A percentile compares a stretch with the other conserved stretches of the same genome.
Conservation (phyloP, 1,284 basidiomycete species). For the Naganishia cerealis region DNA sequence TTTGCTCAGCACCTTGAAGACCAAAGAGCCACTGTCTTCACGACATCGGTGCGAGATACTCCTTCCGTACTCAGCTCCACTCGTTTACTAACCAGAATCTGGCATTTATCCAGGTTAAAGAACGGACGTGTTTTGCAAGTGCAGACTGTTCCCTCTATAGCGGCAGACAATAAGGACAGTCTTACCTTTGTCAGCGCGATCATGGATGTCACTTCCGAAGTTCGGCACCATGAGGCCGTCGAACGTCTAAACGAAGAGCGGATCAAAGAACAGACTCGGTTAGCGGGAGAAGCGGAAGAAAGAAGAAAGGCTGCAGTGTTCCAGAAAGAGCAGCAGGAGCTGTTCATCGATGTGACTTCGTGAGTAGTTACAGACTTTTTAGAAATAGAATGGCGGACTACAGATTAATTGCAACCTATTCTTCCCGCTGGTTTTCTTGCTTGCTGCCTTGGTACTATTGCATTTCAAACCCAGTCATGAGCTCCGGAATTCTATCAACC, state of each 20-base stretch:
- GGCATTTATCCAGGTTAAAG: constrained; percentile 23
- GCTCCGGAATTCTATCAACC: constrained; percentile 31
- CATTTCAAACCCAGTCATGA: constrained; percentile 14
- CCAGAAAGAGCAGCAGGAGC: constrained; percentile 31
- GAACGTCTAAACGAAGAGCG: constrained; percentile 28
- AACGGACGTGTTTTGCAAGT: constrained; percentile 27
- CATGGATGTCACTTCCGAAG: constrained; percentile 31
- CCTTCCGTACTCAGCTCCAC: background rate
- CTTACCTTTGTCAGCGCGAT: constrained; percentile 26
- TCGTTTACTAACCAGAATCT: background rate
- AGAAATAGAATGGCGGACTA: background rate
- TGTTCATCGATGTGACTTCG: constrained; percentile 30
- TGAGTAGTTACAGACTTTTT: background rate
- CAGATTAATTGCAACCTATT: background rate
- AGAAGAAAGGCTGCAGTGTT: constrained; percentile 27
- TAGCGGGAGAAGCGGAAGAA: constrained; percentile 29
- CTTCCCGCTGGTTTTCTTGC: background rate
- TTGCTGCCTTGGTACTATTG: background rate
- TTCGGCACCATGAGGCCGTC: constrained; percentile 14
- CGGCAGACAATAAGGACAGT: background rate
- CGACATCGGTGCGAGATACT: constrained; percentile 8
- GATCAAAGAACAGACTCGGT: constrained; percentile 2
- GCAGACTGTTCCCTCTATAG: constrained; percentile 7
- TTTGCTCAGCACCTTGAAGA: background rate
- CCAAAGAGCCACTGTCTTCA: constrained; percentile 7